Base-by-base conservation (phyloP, 106 monocot species). In the Posidonia australis region DNA sequence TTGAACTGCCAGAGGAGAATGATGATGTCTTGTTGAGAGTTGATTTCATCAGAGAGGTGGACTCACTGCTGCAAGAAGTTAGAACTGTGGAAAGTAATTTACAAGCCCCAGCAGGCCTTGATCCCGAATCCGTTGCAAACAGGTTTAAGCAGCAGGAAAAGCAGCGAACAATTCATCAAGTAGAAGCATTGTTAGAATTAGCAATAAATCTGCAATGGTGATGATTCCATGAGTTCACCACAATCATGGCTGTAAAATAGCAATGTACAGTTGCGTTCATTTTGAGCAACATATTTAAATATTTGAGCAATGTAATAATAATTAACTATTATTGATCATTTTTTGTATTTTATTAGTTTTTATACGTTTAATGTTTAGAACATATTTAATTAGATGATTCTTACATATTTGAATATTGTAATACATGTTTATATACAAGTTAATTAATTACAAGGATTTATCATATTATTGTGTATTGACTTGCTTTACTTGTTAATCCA, bases 11-110 rank as follows among this genome's bases (percentile, higher is more conserved):
- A 52, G 81, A 79, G 49, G 82, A 85, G 67, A 79, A 74, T 18
- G 84, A 84, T 54, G 84, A 90, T 31, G 28, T 86, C 29, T 71
- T 96, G 18, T 65, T 90, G 20, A 79, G 94, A 58, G 75, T 81
- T 17, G 94, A 96, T 75, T 98, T 98, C 65, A 68, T 98, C 4
- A 87, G 90, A 74, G 93, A 89, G 46, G 79, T 89, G 21, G 79
- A 84, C 51, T 68, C 45, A n/a, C 61, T 93, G 36, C 68, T 93
- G 29, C 72, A 73, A 54, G 96, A 98, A 54, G 84, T 98, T 7
- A 78, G 75, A 69, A 74, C 60, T 24, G 90, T 82, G 56, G 70
- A 77, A 66, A 28, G 24, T 16, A 70, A 45, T 25, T 21, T 24
- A 7, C 66, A 67, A 59, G 9, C 62, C 12, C 77, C 76, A 13